A percentile compares a stretch with the other conserved stretches of the same genome.
phyloP scores from a whole-genome alignment of 31 red algal species.

The Odonthalia washingtoniensis region DNA sequence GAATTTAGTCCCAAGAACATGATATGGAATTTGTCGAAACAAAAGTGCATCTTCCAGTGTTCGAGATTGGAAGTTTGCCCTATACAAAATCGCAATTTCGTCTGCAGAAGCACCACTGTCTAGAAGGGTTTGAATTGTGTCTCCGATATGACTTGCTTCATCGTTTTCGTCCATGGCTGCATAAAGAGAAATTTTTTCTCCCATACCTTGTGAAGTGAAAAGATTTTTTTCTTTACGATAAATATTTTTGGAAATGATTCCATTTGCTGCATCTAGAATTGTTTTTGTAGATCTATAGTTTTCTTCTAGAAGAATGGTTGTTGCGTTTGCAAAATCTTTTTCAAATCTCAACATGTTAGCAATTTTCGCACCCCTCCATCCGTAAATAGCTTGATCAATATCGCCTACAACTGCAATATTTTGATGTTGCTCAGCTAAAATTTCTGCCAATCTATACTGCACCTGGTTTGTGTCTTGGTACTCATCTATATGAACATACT shows the following conservation, averaged over 20 bases:
- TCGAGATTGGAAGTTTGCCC: slow-evolving; percentile 81
- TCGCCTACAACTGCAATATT: slow-evolving; percentile 75
- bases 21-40: slow-evolving; percentile 67
- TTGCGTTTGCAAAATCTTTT: slow-evolving; percentile 60
- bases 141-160: slow-evolving; percentile 57
- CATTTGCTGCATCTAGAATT: slow-evolving; percentile 73
- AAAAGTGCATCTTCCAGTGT: slow-evolving; percentile 74
- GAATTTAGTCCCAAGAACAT: slow-evolving; percentile 72
- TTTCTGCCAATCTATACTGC: slow-evolving; percentile 79
- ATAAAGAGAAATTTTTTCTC: slow-evolving; percentile 49
- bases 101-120: slow-evolving; percentile 45
- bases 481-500: slow-evolving; percentile 89
- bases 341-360: slow-evolving; percentile 59
- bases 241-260: slow-evolving; percentile 68
- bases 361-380: slow-evolving; percentile 81
- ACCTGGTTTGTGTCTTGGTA: slow-evolving; percentile 86
- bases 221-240: slow-evolving; percentile 53
- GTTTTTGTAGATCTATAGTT: slow-evolving; percentile 84
- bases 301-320: slow-evolving; percentile 51
- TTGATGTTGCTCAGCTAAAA: slow-evolving; percentile 49
- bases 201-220: slow-evolving; percentile 51
- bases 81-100: slow-evolving; percentile 85
- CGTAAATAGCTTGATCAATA: slow-evolving; percentile 87
- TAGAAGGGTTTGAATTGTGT: slow-evolving; percentile 4
- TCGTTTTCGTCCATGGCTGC: slow-evolving; percentile 38